phyloP scores from a whole-genome alignment of 139 green algal genomes.

The Volvox africanus region DNA sequence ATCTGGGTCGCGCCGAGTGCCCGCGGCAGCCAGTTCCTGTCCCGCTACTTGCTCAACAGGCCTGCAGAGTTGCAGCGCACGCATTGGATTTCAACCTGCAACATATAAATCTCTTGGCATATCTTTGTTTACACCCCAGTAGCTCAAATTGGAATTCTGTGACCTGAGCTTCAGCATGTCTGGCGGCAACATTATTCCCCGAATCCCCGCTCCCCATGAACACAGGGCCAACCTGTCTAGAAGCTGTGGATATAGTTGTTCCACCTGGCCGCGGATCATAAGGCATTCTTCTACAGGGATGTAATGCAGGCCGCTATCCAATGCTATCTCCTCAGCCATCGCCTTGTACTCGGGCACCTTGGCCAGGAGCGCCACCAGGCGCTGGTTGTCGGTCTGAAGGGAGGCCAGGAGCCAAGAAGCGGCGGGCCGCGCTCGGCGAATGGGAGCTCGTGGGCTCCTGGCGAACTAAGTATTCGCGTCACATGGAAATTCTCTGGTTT shows the following conservation, averaged over 20 bases:
- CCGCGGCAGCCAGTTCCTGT: background rate
- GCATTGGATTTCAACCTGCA: background rate
- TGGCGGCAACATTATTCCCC: background rate
- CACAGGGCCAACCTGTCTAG: constrained; percentile 27
- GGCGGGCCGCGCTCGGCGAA: too few relatives aligned
- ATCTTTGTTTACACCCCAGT: background rate
- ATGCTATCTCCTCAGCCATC: constrained; percentile 27
- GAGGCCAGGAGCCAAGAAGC: background rate
- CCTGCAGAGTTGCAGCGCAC: background rate
- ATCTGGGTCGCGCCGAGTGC: constrained; percentile 16
- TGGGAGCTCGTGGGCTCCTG: too few relatives aligned
- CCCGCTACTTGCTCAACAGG: constrained; percentile 16
- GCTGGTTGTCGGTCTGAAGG: constrained; percentile 46
- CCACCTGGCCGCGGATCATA: constrained; percentile 25
- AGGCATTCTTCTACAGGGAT: constrained; percentile 46
- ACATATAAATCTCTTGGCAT: background rate
- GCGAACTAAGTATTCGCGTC: too few relatives aligned
- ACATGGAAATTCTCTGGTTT: too few relatives aligned
- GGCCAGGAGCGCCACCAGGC: constrained; percentile 48
- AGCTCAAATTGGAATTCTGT: background rate
- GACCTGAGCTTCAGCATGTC: background rate
- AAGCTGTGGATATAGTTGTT: constrained; percentile 25
- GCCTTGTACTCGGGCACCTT: constrained; percentile 38
- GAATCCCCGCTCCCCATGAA: background rate
- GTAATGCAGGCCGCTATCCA: constrained; percentile 15